Evolutionary conservation across 306 rosid species (phyloP), one percentile per base, ranked within the genome.

Genomic region (Ceratonia siliqua): DNA sequence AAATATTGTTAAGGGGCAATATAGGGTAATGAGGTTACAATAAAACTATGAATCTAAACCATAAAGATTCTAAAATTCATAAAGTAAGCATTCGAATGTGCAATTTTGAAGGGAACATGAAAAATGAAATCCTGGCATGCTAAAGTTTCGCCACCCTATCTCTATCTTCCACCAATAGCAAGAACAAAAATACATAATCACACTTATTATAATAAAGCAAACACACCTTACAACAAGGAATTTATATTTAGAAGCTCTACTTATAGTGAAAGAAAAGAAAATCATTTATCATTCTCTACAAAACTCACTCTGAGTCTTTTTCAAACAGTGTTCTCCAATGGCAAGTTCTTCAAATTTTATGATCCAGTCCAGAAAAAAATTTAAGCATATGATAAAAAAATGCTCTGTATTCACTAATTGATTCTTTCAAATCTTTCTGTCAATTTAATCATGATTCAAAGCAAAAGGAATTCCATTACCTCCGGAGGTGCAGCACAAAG

Each of bases 401-500:
- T 17, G 72, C 41, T 80, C 73, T 49, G 70, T 28, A 39, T 62
- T 25, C 20, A 74, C 38, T 66, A 53, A 52, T 58, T 36, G 17
- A 55, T 35, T 78, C 42, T 52, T 80, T 73, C 70, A 42, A 36
- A 41, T 52, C 63, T 17, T 48, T 63, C 46, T 13, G 32, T 68
- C 74, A 85, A 77, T 65, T 32, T 27, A 32, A 63, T 71, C 36
- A 46, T 18, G 22, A 77, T 41, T 54, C 77, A 5, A 74, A 35
- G 25, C 35, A 82, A 58, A 36, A 66, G 63, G 49, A 70, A 58
- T 58, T 20, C 9, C 67, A 83, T 68, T 92, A 95, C 99, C 99
- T 90, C 98, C 3, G 82, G 90, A 55, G 98, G 92, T 53, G 90
- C 99, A 78, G 96, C 92, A 86, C 99, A 95, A 75, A 95, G 97